Evolutionary conservation across 2,329 filamentous ascomycete genomes (phyloP).

Genomic region (Pseudocercospora vitis): DNA sequence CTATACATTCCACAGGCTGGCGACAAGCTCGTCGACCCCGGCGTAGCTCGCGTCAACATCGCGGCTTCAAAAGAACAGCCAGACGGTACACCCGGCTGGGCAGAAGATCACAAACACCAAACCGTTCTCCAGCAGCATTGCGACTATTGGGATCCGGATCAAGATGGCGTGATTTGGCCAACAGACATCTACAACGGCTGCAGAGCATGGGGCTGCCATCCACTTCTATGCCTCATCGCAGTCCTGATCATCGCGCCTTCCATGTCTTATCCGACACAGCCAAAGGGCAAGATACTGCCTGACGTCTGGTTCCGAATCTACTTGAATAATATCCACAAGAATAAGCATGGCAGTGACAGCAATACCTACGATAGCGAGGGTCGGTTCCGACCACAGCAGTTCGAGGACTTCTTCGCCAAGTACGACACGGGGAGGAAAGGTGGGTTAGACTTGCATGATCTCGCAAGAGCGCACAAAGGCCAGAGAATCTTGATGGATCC

Average conservation of each 20-base stretch:
- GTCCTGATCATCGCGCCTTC: conserved; percentile 51
- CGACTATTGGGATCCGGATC: conserved; percentile 54
- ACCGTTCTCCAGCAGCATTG: conserved; percentile 56
- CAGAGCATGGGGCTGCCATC: conserved; percentile 47
- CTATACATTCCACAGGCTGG: conserved; percentile 27
- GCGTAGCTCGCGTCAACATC: conserved; percentile 45
- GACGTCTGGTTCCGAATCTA: conserved; percentile 48
- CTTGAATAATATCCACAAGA: conserved; percentile 43
- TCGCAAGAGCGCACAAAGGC: conserved; percentile 42
- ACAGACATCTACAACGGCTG: conserved; percentile 53
- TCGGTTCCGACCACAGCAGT: conserved; percentile 47
- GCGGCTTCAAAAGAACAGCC: conserved; percentile 44
- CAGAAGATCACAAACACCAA: conserved; percentile 42
- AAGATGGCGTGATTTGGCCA: conserved; percentile 56
- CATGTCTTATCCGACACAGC: conserved; percentile 52
- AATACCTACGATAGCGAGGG: conserved; percentile 49
- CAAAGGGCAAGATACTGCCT: conserved; percentile 42
- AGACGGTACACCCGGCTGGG: conserved; percentile 44
- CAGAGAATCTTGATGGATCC: conserved; percentile 47
- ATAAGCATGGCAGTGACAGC: conserved; percentile 47
- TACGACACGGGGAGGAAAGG: conserved; percentile 44
- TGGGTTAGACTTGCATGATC: conserved; percentile 43
- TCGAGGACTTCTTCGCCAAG: conserved; percentile 52
- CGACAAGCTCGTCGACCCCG: conserved; percentile 32
- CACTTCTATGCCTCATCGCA: conserved; percentile 46